Evolutionary conservation across 164 flowering plant species (phyloP), one percentile per base, ranked within the genome.

Genomic region (Chimonanthus praecox): DNA sequence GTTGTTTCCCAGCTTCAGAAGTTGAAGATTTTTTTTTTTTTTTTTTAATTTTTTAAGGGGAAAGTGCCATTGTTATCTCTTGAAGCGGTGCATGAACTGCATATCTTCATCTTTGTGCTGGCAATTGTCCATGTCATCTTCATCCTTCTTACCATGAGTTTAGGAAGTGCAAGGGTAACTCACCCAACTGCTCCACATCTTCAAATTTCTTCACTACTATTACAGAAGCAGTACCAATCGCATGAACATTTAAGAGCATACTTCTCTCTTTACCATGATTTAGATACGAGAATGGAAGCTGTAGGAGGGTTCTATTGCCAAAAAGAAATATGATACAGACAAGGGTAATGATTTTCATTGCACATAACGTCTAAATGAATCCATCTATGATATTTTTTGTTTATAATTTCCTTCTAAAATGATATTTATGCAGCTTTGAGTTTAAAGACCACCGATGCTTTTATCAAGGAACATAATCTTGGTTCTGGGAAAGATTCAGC

Each of bases 281-380:
- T 71, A 95, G 98, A 95, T 95, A 71, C 93, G 87, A 54, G 92
- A 85, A 80, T 95, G 99, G 99, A 88, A 90, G 75, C 88, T 69
- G 13, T 95, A 98, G 99, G 98, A 96, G 79, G 89, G 91, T 78
- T 67, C 90, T 46, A 83, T 90, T 80, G 83, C 85, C 5, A 87
- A 88, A 77, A 88, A 85, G 33, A 80, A 83, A 49, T 85, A 80
- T 73, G 86, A 90, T 69, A 50, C 85, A 0, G 76, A 78, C 2
- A 71, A 79, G 71, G 82, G 94, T 84, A 74, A 54, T 9, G 7
- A 10, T 49, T 61, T 64, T 5, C 73, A 21, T 43, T 50, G 47
- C 49, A 21, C 64, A 43, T 5, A 21, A 33, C 11, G 6, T 49
- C 46, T 3, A 65, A 43, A 15, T 47, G 47, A 47, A 61, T 45